Evolutionary conservation across 2,329 filamentous ascomycete species (phyloP).

Genomic region (Colletotrichum musicola): DNA sequence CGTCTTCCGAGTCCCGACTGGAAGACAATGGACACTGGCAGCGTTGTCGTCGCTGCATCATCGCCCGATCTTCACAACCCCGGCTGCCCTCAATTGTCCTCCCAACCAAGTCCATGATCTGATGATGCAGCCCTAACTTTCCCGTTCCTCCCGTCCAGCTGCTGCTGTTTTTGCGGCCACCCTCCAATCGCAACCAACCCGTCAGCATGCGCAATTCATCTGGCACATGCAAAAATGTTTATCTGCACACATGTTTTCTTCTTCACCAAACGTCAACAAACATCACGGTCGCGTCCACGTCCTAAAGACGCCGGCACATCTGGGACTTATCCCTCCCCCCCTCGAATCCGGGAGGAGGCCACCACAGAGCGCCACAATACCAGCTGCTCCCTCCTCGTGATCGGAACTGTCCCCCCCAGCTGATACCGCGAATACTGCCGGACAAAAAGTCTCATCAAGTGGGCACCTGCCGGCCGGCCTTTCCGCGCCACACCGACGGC

Average conservation of each 20-base stretch:
- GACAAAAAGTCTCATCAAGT: slow-evolving; percentile 16
- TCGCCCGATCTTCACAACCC: slow-evolving; percentile 24
- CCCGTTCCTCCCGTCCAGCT: slow-evolving; percentile 14
- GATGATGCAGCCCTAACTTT: slow-evolving; percentile 34
- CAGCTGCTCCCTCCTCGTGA: not conserved
- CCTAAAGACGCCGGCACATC: too few relatives aligned
- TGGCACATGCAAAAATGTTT: not conserved
- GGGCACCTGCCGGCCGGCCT: slow-evolving; percentile 18
- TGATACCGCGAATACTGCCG: slow-evolving; percentile 10
- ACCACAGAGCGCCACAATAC: slow-evolving; percentile 4
- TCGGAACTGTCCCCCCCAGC: slow-evolving; percentile 7
- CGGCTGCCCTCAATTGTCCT: not conserved
- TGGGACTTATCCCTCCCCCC: not conserved
- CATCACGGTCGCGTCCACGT: not conserved
- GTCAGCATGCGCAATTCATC: slow-evolving; percentile 1
- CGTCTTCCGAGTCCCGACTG: too few relatives aligned
- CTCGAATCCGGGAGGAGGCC: not conserved
- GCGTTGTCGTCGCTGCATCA: slow-evolving; percentile 15
- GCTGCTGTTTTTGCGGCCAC: not conserved
- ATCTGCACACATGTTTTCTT: too few relatives aligned
- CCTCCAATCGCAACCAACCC: not conserved
- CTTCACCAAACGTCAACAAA: not conserved
- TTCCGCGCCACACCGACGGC: slow-evolving; percentile 32
- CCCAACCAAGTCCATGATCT: slow-evolving; percentile 24
- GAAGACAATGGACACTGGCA: not conserved